Percentiles rank a stretch among this genome's conserved stretches.
phyloP scores from a whole-genome alignment of 2,329 filamentous ascomycete species.

The Neonectria sp. region DNA sequence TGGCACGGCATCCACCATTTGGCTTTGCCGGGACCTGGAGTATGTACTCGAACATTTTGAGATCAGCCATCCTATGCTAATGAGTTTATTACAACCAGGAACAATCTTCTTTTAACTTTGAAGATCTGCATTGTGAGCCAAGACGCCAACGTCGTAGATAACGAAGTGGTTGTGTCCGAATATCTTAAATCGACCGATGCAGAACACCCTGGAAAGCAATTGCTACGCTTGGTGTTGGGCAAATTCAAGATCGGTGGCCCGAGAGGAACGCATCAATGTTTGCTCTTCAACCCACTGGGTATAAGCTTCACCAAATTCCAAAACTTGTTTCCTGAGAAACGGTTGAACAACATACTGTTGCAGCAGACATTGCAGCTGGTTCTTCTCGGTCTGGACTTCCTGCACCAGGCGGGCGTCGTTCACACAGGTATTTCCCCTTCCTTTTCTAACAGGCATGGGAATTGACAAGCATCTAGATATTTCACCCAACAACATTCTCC shows the following conservation, averaged over 20 bases:
- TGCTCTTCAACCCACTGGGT: slow-evolving; percentile 49
- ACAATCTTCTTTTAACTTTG: slow-evolving; percentile 48
- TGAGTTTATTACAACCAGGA: slow-evolving; percentile 14
- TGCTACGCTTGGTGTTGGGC: neutral
- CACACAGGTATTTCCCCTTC: slow-evolving; percentile 46
- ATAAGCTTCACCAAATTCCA: slow-evolving; percentile 50
- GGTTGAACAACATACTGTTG: slow-evolving; percentile 46
- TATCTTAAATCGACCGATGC: slow-evolving; percentile 37
- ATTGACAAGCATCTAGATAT: slow-evolving; percentile 47
- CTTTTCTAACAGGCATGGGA: slow-evolving; percentile 2
- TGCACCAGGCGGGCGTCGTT: slow-evolving; percentile 45
- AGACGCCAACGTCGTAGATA: slow-evolving; percentile 36
- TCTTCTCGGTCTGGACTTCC: slow-evolving; percentile 43
- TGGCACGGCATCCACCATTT: slow-evolving; percentile 58
- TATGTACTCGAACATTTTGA: slow-evolving; percentile 11
- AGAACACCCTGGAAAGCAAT: neutral
- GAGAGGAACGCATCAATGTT: neutral
- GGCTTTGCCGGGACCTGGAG: slow-evolving; percentile 57
- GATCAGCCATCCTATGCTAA: neutral
- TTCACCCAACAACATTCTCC: slow-evolving; percentile 55
- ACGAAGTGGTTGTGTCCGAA: slow-evolving; percentile 50
- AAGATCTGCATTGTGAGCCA: slow-evolving; percentile 53
- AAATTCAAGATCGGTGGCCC: neutral
- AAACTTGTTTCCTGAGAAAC: slow-evolving; percentile 30
- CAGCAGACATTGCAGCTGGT: slow-evolving; percentile 42